Conservation (phyloP, 192 early-diverging fungal species). For the Backusella australiensis region DNA sequence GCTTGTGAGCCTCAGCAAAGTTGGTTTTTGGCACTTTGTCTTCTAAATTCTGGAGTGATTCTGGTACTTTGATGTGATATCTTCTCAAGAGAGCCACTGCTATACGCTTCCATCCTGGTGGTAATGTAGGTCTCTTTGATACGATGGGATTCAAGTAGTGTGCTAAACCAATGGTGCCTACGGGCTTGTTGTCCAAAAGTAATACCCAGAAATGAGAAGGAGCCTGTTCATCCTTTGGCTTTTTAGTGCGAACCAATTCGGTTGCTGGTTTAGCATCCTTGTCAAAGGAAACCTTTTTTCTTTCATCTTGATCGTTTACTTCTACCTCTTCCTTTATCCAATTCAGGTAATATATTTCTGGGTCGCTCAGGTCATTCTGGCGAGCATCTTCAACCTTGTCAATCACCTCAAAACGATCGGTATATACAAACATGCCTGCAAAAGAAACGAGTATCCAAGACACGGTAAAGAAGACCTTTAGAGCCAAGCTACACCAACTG, state of each 20-base stretch:
- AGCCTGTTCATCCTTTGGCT: neutral
- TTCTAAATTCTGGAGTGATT: neutral
- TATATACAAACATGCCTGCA: conserved; percentile 22
- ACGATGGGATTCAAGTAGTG: neutral
- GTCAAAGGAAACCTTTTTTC: conserved; percentile 23
- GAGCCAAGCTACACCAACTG: neutral
- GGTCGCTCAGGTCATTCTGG: conserved; percentile 32
- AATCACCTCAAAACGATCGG: conserved; percentile 27
- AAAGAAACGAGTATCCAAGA: conserved; percentile 21
- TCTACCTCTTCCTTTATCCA: conserved; percentile 24
- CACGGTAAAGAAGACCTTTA: conserved; percentile 23
- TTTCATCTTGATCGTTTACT: conserved; percentile 25
- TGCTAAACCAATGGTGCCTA: conserved; percentile 35
- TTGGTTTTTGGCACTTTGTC: neutral
- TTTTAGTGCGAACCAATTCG: conserved; percentile 10
- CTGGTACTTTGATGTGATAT: conserved; percentile 11
- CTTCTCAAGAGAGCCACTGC: neutral
- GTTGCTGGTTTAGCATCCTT: conserved; percentile 25
- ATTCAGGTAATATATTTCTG: conserved; percentile 31
- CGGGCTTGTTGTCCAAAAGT: conserved; percentile 10
- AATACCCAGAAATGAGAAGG: conserved; percentile 39
- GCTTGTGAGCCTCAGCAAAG: conserved; percentile 2
- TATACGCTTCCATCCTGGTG: conserved; percentile 16
- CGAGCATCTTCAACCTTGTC: conserved; percentile 23
- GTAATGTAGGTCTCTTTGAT: conserved; percentile 1